phyloP scores from a whole-genome alignment of 2,329 filamentous ascomycete species.

The Hymenoscyphus repandus region DNA sequence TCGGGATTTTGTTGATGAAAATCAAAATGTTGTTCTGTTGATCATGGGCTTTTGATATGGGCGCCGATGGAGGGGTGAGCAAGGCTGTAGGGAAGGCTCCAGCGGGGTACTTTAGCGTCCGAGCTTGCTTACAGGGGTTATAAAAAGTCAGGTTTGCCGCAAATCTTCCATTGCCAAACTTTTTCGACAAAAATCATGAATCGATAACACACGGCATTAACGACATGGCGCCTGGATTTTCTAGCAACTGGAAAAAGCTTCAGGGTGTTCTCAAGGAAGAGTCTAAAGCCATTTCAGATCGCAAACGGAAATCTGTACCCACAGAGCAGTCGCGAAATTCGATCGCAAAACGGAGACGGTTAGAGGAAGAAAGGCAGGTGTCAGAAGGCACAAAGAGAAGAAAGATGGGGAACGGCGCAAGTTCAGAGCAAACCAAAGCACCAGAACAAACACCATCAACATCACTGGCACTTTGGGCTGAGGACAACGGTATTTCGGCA shows the following conservation, averaged over 20 bases:
- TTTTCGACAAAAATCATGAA: conserved; percentile 8
- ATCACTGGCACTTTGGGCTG: conserved; percentile 54
- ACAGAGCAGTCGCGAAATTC: conserved; percentile 28
- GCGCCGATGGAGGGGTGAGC: conserved; percentile 20
- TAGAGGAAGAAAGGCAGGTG: conserved; percentile 19
- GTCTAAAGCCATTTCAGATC: conserved; percentile 28
- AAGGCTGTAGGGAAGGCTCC: conserved; percentile 4
- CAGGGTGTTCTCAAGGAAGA: conserved; percentile 53
- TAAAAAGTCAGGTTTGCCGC: background rate
- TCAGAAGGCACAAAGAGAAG: conserved; percentile 8
- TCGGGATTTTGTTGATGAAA: conserved; percentile 20
- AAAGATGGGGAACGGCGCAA: conserved; percentile 54
- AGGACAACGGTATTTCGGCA: conserved; percentile 55
- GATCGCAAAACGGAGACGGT: conserved; percentile 31
- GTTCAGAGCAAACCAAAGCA: conserved; percentile 35
- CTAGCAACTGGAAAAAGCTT: conserved; percentile 74
- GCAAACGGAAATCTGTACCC: conserved; percentile 31
- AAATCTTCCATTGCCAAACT: background rate
- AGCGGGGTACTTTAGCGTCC: too few species aligned
- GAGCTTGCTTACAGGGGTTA: too few species aligned
- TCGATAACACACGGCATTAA: conserved; percentile 7
- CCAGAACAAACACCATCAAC: conserved; percentile 39
- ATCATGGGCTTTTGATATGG: conserved; percentile 10
- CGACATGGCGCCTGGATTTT: conserved; percentile 39
- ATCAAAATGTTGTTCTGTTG: conserved; percentile 12